Conservation (phyloP, 2,329 filamentous ascomycete species). For the Teratosphaeria viscida region DNA sequence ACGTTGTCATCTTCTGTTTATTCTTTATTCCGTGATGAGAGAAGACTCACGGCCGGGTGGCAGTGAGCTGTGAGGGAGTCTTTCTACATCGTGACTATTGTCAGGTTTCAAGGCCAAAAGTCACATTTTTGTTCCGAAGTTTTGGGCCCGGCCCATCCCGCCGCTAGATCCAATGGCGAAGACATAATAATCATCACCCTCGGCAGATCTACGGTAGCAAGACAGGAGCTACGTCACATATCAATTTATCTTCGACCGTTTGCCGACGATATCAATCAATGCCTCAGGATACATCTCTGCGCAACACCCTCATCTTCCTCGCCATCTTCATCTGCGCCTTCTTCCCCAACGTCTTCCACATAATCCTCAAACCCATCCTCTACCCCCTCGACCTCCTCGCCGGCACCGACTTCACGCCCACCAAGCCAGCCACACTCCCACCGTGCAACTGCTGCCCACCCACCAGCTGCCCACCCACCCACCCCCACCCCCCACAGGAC, state of each 20-base stretch:
- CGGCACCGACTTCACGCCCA: conserved; percentile 18
- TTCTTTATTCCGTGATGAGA: conserved; percentile 11
- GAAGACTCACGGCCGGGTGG: background rate
- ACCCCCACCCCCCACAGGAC: conserved; percentile 11
- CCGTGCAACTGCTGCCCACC: conserved; percentile 26
- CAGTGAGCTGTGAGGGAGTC: background rate
- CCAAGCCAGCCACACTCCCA: conserved; percentile 5
- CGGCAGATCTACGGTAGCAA: background rate
- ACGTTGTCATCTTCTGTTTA: conserved; percentile 9
- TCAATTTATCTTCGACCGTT: background rate
- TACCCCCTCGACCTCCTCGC: conserved; percentile 17
- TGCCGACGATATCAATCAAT: conserved; percentile 1
- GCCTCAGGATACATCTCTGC: conserved; percentile 17
- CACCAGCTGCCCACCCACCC: conserved; percentile 15
- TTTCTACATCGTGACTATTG: background rate
- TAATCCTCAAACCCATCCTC: conserved; percentile 27
- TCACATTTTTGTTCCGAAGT: background rate
- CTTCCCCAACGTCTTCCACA: conserved; percentile 38
- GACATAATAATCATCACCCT: background rate
- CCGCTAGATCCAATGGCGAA: background rate
- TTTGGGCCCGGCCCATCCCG: background rate
- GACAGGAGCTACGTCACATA: background rate
- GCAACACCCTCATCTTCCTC: conserved; percentile 37
- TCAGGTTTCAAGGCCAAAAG: background rate
- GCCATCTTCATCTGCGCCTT: conserved; percentile 40